Evolutionary conservation across 306 rosid species (phyloP).

Genomic region (Cucumis melo): DNA sequence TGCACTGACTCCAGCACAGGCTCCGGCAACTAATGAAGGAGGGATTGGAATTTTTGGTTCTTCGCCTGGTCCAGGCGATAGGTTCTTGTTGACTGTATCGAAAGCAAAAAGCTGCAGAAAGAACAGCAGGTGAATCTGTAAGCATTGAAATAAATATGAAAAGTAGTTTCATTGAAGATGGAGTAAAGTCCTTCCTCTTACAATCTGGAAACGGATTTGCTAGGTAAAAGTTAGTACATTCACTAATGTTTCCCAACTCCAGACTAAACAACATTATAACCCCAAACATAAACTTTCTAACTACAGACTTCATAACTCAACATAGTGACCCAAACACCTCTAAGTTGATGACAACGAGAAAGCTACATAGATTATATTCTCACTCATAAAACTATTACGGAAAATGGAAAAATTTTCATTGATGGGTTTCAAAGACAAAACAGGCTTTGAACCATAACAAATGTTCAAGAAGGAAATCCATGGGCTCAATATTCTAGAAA

Average conservation of each 20-base stretch:
- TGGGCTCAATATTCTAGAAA: neutral
- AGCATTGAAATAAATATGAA: neutral
- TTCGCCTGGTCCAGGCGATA: conserved; percentile 68
- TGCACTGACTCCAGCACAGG: conserved; percentile 97
- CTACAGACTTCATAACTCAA: no score
- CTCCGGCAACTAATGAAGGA: conserved; percentile 88
- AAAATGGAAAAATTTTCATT: neutral
- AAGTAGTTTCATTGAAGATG: neutral
- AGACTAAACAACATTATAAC: no score
- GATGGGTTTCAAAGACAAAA: neutral
- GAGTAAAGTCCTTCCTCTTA: neutral
- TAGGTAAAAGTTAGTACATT: neutral
- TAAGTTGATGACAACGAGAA: neutral
- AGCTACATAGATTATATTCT: neutral
- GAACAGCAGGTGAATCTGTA: neutral
- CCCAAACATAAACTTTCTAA: no score
- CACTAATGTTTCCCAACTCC: neutral
- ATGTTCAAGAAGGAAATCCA: neutral
- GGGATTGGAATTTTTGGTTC: conserved; percentile 59
- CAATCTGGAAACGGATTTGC: neutral
- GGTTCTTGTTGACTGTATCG: conserved; percentile 75
- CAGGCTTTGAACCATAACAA: neutral
- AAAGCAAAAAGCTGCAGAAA: conserved; percentile 83
- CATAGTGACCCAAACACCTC: no score
- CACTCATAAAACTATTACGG: neutral